Base-by-base conservation (phyloP, 805 yeast species). In the Lipomyces yamanashiensis region DNA sequence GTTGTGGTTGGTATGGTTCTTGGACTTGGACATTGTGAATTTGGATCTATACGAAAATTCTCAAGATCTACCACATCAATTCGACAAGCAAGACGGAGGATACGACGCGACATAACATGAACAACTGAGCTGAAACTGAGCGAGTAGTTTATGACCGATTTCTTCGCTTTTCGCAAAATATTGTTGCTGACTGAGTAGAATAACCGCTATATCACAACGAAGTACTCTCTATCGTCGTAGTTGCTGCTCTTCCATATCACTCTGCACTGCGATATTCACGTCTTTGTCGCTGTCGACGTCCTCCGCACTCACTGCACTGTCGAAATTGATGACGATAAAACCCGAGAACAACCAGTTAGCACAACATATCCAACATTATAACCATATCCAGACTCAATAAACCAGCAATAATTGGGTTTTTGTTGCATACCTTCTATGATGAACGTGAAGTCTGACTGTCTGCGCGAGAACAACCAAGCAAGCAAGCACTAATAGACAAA, bases 1-100 rank as follows among this genome's bases (percentile, higher is more conserved):
- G 96, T 95, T 95, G 85, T 95, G 99, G 84, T 92, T 92, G 84
- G 99, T 95, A 83, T 95, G 98, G 85, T 95, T 95, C 97, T 95
- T 95, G 75, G 98, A 93, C 86, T 95, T 95, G 83, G 99, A 81
- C 99, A 95, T 93, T 84, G 62, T 45, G 67, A 51, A 52, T 37
- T 39, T 21, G 33, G 44, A 45, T 40, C 59, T 48, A 47, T 8
- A 21, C 8, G 21, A 8, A 10, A 47, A 28, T n/a, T 56, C 47
- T 37, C 40, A 17, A 47, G 39, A 8, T 28, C 17, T 36, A 36
- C 34, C 15, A 21, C 36, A 36, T 17, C 48, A n/a, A 15, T 28
- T 17, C 37, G 21, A 47, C 15, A 9, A 12, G 54, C 10, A 8
- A 34, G 47, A 19, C 17, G 44, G 9, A 33, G n/a, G 7, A 47